Conservation (phyloP, 371 early-diverging fungal genomes). For the Mortierella sp. region DNA sequence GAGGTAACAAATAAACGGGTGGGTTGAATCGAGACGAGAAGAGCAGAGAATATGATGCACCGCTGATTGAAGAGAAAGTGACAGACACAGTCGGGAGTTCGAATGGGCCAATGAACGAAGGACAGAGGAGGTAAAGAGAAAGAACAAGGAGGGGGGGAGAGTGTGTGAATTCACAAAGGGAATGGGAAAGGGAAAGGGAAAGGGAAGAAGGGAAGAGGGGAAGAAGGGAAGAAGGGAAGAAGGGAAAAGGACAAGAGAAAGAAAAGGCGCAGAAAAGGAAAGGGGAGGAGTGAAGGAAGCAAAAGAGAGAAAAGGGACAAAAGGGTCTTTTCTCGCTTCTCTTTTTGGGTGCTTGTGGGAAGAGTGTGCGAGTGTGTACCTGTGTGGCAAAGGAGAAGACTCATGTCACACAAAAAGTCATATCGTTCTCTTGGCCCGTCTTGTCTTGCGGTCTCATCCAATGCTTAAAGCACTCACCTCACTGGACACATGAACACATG, state of each 20-base stretch:
- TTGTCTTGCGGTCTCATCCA: not conserved
- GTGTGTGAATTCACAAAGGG: not conserved
- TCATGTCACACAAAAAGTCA: not conserved
- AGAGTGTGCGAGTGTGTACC: not conserved
- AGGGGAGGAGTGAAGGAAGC: not conserved
- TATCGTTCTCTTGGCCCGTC: not conserved
- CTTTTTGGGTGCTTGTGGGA: not conserved
- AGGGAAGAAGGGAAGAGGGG: constrained; percentile 1
- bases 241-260: not conserved
- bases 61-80: not conserved
- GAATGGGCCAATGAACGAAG: not conserved
- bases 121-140: not conserved
- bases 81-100: not conserved
- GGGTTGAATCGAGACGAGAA: too few species aligned
- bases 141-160: not conserved
- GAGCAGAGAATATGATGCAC: too few species aligned
- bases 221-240: not conserved
- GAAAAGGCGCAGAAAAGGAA: not conserved
- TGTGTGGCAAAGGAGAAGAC: not conserved
- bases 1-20: too few species aligned
- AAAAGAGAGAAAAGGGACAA: not conserved
- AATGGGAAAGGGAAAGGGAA: not conserved
- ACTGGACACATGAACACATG: constrained; percentile 4
- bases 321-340: not conserved
- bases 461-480: not conserved